A percentile compares a stretch with the other conserved stretches of the same genome.
These are phyloP conservation scores for Trebouxia sp. DNA, from an alignment of 139 green algal species.

Conservation along the genomic window DNA sequence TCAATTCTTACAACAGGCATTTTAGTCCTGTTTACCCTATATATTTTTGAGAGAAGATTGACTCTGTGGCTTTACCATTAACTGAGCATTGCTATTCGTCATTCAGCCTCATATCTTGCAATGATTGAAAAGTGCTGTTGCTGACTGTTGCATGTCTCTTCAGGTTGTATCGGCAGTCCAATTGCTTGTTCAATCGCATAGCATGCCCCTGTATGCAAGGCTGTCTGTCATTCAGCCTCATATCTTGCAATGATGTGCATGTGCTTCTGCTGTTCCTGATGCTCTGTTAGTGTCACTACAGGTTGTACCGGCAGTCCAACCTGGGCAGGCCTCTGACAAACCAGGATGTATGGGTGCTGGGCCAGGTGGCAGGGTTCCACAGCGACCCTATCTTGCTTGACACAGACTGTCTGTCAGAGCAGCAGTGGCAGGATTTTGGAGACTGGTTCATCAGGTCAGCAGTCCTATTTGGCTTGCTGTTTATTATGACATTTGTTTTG, in stretches of 20 bases:
- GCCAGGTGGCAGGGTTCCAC: conserved; percentile 28
- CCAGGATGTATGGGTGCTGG: conserved; percentile 25
- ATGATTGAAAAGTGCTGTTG: background rate
- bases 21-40: too few relatives aligned
- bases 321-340: conserved; percentile 8
- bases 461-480: too few relatives aligned
- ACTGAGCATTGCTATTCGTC: too few relatives aligned
- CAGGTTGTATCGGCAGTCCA: background rate
- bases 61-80: too few relatives aligned
- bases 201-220: background rate
- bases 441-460: conserved; percentile 5
- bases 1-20: too few relatives aligned
- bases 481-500: too few relatives aligned
- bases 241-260: background rate
- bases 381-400: background rate
- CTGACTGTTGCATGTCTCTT: background rate
- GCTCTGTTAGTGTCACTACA: too few relatives aligned
- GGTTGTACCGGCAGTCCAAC: background rate
- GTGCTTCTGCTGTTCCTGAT: background rate
- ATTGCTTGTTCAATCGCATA: background rate
- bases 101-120: too few relatives aligned
- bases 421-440: conserved; percentile 19
- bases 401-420: background rate
- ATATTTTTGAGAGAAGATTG: too few relatives aligned
- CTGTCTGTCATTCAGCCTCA: background rate